Base-by-base conservation (phyloP, 495 filamentous ascomycete genomes). In the Entonaema liquescens region DNA sequence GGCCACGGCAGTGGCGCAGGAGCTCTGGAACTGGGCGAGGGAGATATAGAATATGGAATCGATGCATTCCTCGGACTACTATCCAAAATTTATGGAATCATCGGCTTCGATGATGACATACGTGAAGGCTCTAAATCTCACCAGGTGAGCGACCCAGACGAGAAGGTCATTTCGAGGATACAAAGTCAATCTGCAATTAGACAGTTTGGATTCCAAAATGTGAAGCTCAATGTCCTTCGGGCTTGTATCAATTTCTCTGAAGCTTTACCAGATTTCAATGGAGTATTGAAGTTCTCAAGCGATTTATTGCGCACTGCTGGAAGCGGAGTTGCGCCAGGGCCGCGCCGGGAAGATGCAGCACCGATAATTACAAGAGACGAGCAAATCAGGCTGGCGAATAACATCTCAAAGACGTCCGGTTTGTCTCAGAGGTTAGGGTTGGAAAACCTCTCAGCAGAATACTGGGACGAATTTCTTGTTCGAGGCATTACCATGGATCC, bases 391-490 rank as follows among this genome's bases (percentile, higher is more conserved):
- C 82, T 98, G 23, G 82, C 88, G 21, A 90, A 90, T 35, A 97
- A 93, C 62, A 94, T 98, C 60, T 87, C 89, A 25, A 90, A 95
- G 64, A 98, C 94, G 9, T 85, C 94, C 17, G 88, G 85, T 35
- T 87, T 93, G 19, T 89, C 91, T 0, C 87, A 86, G 71, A 90
- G 90, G 65, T 80, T 97, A 36, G 93, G 94, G 0, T 78, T 93
- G 2, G 78, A 83, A 4, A 76, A 89, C 62, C 76, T 95, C 50
- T 85, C 90, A 61, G 93, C 92, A 17, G 91, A 95, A 59, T 99
- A 97, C 74, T 99, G 95, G 95, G 95, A 99, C 78, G 91, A 95
- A 53, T 98, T 99, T 74, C 84, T 99, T 0, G 84, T 99, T 42
- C 88, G 95, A 33, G 93, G 90, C 67, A 84, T 99, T 33, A 88